A percentile compares a stretch with the other conserved stretches of the same genome.
These are phyloP conservation scores for Grifola frondosa DNA, from an alignment of 1,284 basidiomycete genomes.

Conservation along the genomic window DNA sequence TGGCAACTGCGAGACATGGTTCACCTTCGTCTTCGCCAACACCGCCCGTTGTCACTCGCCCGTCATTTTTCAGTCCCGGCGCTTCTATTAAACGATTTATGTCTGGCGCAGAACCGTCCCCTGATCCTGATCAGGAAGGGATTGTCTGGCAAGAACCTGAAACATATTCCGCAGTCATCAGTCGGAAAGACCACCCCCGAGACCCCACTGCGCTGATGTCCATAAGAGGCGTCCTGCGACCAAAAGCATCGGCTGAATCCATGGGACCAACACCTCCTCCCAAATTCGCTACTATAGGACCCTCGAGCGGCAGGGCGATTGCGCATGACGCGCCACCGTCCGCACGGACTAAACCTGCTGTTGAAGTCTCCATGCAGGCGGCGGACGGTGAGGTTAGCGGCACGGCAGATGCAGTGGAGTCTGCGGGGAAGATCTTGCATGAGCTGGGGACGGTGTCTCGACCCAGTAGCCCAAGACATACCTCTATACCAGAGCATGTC, in stretches of 20 bases:
- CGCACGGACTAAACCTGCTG: slow-evolving; percentile 60
- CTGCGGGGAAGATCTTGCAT: slow-evolving; percentile 49
- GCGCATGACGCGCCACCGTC: slow-evolving; percentile 36
- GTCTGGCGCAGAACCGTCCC: slow-evolving; percentile 36
- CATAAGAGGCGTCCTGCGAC: slow-evolving; percentile 59
- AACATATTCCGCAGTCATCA: slow-evolving; percentile 55
- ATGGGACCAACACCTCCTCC: slow-evolving; percentile 10
- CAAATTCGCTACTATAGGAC: slow-evolving; percentile 14
- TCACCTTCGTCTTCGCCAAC: slow-evolving; percentile 28
- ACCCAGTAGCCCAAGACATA: slow-evolving; percentile 12
- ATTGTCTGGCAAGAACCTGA: slow-evolving; percentile 63
- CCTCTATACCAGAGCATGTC: too few species aligned
- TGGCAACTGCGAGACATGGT: slow-evolving; percentile 30
- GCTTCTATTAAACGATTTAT: slow-evolving; percentile 50
- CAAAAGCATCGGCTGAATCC: slow-evolving; percentile 39
- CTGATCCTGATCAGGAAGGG: slow-evolving; percentile 59
- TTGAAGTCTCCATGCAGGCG: slow-evolving; percentile 50
- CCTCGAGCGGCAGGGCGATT: slow-evolving; percentile 10
- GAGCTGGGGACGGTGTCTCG: slow-evolving; percentile 42
- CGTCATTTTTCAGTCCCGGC: slow-evolving; percentile 46
- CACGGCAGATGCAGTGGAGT: slow-evolving; percentile 36
- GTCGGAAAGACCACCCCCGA: slow-evolving; percentile 59
- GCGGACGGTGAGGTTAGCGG: slow-evolving; percentile 50
- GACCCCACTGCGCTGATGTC: slow-evolving; percentile 57
- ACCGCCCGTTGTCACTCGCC: slow-evolving; percentile 21